These are phyloP conservation scores for Dioscorea cayenensis DNA, from an alignment of 116 monocot species.

Conservation along the genomic window DNA sequence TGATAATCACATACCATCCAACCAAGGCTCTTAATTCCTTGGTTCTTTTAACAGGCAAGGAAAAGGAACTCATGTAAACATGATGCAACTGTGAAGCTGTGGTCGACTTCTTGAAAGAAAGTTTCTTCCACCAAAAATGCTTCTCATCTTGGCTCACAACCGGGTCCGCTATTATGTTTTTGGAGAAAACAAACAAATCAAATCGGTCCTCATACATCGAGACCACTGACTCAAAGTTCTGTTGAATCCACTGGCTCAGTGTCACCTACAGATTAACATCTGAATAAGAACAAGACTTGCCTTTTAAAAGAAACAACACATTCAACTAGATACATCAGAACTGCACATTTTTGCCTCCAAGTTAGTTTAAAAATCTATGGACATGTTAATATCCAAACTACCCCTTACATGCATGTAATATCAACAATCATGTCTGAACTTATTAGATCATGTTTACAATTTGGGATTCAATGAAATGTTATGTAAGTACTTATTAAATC, in stretches of 20 bases:
- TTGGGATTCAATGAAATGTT: too few species aligned
- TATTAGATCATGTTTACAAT: too few species aligned
- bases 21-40: slow-evolving; percentile 76
- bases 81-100: slow-evolving; percentile 13
- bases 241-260: slow-evolving; percentile 69
- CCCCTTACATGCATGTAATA: too few species aligned
- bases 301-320: background rate
- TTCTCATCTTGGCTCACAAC: slow-evolving; percentile 18
- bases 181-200: slow-evolving; percentile 53
- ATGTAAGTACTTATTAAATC: too few species aligned
- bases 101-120: slow-evolving; percentile 29
- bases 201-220: slow-evolving; percentile 91
- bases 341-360: background rate
- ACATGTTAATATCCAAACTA: too few species aligned
- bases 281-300: background rate
- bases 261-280: slow-evolving; percentile 40
- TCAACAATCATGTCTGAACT: too few species aligned
- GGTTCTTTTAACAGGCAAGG: slow-evolving; percentile 66
- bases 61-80: slow-evolving; percentile 41
- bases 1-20: slow-evolving; percentile 62
- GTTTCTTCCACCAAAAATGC: slow-evolving; percentile 54
- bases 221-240: slow-evolving; percentile 78
- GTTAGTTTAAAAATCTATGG: background rate
- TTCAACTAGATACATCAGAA: background rate
- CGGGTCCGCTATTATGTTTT: slow-evolving; percentile 22